These are phyloP conservation scores for Plantago rigida DNA, from an alignment of 305 asterid genomes.

Conservation along the genomic window DNA sequence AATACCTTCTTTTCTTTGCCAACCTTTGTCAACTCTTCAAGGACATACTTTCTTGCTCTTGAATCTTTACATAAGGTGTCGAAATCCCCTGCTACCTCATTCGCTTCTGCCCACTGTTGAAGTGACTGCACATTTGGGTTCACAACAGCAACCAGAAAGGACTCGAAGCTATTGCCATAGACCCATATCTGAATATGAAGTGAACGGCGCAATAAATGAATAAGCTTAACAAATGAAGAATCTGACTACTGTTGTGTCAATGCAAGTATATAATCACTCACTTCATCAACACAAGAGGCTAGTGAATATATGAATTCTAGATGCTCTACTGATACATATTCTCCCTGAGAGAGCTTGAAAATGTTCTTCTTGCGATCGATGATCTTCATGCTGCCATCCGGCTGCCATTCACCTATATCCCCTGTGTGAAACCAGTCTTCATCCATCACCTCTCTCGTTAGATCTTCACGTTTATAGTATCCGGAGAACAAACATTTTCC, in stretches of 20 bases:
- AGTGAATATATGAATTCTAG: constrained; percentile 63
- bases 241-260: neutral
- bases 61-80: constrained; percentile 43
- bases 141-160: constrained; percentile 70
- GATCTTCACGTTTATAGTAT: constrained; percentile 67
- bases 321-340: constrained; percentile 69
- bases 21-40: constrained; percentile 45
- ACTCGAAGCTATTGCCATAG: constrained; percentile 70
- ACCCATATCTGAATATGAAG: constrained; percentile 55
- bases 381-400: constrained; percentile 76
- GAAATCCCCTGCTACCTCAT: constrained; percentile 42
- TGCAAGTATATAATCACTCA: constrained; percentile 23
- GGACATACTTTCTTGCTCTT: constrained; percentile 40
- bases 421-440: constrained; percentile 90
- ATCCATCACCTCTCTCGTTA: constrained; percentile 58
- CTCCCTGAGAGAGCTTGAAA: constrained; percentile 90
- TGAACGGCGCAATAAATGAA: neutral
- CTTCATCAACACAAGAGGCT: constrained; percentile 46
- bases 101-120: constrained; percentile 52
- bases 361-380: constrained; percentile 82
- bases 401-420: constrained; percentile 80
- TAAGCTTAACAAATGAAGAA: neutral
- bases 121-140: constrained; percentile 60
- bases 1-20: constrained; percentile 68
- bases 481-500: constrained; percentile 80